Evolutionary conservation across 2,329 filamentous ascomycete genomes (phyloP).

Genomic region (Alternaria hordeiaustralica): DNA sequence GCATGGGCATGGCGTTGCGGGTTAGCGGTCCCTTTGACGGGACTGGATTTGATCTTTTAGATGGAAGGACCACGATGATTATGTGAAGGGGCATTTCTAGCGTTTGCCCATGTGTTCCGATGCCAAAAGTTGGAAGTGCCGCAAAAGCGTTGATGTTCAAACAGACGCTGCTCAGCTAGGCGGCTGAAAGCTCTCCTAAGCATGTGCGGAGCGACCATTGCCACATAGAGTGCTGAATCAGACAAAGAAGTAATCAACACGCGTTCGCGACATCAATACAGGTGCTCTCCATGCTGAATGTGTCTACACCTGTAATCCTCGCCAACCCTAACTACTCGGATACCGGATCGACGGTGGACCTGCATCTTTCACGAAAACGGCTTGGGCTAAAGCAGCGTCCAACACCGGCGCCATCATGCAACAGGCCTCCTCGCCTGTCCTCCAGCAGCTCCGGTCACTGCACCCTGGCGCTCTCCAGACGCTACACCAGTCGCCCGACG

Average conservation of each 20-base stretch:
- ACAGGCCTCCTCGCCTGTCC: slow-evolving; percentile 25
- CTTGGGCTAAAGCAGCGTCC: slow-evolving; percentile 34
- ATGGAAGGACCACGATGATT: slow-evolving; percentile 16
- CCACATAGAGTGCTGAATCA: slow-evolving; percentile 33
- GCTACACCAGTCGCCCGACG: slow-evolving; percentile 40
- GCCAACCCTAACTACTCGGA: not conserved
- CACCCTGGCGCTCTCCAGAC: slow-evolving; percentile 35
- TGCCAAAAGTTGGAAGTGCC: slow-evolving; percentile 15
- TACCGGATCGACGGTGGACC: slow-evolving; percentile 5
- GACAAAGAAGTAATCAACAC: slow-evolving; percentile 35
- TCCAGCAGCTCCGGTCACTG: slow-evolving; percentile 31
- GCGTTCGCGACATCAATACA: slow-evolving; percentile 14
- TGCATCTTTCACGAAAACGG: slow-evolving; percentile 10
- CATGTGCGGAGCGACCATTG: slow-evolving; percentile 17
- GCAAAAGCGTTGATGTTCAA: slow-evolving; percentile 9
- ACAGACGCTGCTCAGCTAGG: slow-evolving; percentile 5
- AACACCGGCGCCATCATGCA: slow-evolving; percentile 32
- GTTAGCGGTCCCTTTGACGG: slow-evolving; percentile 32
- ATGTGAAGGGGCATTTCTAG: slow-evolving; percentile 5
- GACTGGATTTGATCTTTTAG: slow-evolving; percentile 27
- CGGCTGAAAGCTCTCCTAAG: slow-evolving; percentile 23
- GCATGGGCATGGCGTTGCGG: slow-evolving; percentile 50
- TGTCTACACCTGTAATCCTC: not conserved
- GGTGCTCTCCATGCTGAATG: slow-evolving; percentile 4
- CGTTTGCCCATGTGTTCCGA: slow-evolving; percentile 5